Evolutionary conservation across 2,329 filamentous ascomycete genomes (phyloP).

Genomic region (Colletotrichum sp.): DNA sequence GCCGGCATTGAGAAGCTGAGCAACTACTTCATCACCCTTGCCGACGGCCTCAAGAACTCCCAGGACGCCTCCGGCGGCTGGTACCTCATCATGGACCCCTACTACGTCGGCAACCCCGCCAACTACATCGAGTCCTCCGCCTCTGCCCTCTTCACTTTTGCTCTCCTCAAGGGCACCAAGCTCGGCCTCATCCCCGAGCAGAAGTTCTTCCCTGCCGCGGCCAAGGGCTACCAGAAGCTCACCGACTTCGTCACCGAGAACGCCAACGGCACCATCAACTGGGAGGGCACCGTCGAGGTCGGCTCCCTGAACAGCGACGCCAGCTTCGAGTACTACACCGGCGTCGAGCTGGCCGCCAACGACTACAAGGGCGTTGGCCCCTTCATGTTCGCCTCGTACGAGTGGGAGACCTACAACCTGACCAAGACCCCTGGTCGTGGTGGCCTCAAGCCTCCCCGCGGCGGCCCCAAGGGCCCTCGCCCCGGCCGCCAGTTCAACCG

Average conservation of each 20-base stretch:
- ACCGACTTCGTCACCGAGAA: constrained; percentile 50
- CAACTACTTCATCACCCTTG: constrained; percentile 44
- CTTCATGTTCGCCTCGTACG: constrained; percentile 24
- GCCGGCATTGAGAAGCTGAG: constrained; percentile 38
- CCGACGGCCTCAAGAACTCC: constrained; percentile 43
- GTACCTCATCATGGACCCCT: constrained; percentile 61
- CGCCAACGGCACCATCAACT: constrained; percentile 52
- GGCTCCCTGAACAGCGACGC: constrained; percentile 54
- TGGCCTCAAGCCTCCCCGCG: neutral
- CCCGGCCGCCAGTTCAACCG: constrained; percentile 10
- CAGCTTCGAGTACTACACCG: constrained; percentile 43
- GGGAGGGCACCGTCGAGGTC: constrained; percentile 56
- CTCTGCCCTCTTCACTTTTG: constrained; percentile 62
- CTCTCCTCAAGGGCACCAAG: constrained; percentile 39
- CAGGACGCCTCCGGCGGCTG: constrained; percentile 54
- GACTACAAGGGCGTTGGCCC: constrained; percentile 24
- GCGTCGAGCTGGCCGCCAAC: constrained; percentile 11
- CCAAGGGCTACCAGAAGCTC: constrained; percentile 39
- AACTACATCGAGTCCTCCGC: constrained; percentile 67
- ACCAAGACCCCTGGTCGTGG: neutral
- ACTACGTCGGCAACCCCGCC: constrained; percentile 48
- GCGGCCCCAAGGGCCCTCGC: neutral
- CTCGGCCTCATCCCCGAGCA: constrained; percentile 38
- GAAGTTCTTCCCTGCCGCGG: constrained; percentile 38
- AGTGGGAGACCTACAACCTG: constrained; percentile 23